Conservation (phyloP, 345 rosid genomes). For the Anastatica hierochuntica region DNA sequence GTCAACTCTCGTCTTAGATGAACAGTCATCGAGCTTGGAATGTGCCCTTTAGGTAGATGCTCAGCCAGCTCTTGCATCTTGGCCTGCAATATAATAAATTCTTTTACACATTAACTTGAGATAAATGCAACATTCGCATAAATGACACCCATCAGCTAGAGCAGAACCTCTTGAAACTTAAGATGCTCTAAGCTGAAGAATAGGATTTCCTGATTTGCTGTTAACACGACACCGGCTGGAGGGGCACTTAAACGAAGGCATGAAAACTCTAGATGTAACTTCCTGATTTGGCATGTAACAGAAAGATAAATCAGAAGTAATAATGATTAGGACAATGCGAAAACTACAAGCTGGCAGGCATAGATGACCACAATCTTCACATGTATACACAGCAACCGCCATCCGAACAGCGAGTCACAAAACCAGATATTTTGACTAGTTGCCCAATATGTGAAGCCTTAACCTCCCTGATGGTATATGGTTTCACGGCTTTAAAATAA, state of each 20-base stretch:
- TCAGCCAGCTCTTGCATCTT: conserved; percentile 98
- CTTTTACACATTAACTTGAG: background rate
- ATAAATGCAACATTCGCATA: conserved; percentile 3
- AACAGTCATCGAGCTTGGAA: conserved; percentile 89
- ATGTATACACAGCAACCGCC: conserved; percentile 95
- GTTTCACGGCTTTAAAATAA: conserved; percentile 63
- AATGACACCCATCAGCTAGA: background rate
- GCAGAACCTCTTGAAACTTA: conserved; percentile 91
- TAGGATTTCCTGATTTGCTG: conserved; percentile 63
- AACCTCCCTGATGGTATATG: conserved; percentile 86
- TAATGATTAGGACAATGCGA: background rate
- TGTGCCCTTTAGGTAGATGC: conserved; percentile 97
- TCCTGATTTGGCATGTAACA: conserved; percentile 41
- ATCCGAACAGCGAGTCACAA: conserved; percentile 97
- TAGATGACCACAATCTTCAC: conserved; percentile 91
- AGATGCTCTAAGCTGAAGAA: conserved; percentile 96
- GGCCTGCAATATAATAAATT: conserved; percentile 45
- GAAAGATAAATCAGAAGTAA: conserved; percentile 1
- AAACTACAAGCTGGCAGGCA: background rate
- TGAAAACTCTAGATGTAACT: conserved; percentile 86
- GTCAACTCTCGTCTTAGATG: conserved; percentile 97
- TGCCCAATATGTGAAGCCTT: conserved; percentile 89
- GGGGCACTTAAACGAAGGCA: conserved; percentile 91
- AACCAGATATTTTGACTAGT: conserved; percentile 82
- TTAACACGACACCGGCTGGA: conserved; percentile 56